A percentile compares a stretch with the other conserved stretches of the same genome.
Conservation (phyloP, 345 rosid genomes). For the Brassica napus region Da-Ae NC_063436.1:15302501-15303000, state of each 20-base stretch:
- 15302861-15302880: background rate
- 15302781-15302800: constrained; percentile 22
- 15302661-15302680: constrained; percentile 53
- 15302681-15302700: constrained; percentile 83
- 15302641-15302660: constrained; percentile 78
- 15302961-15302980: constrained; percentile 34
- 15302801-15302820: constrained; percentile 11
- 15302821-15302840: constrained; percentile 19
- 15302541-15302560: constrained; percentile 19
- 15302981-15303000: constrained; percentile 30
- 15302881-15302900: constrained; percentile 8
- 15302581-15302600: no score
- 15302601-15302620: constrained; percentile 63
- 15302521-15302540: constrained; percentile 31
- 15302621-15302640: constrained; percentile 93
- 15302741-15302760: constrained; percentile 24
- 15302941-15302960: constrained; percentile 28
- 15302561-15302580: constrained; percentile 9
- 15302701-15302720: constrained; percentile 66
- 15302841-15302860: constrained; percentile 4
- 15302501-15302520: constrained; percentile 11
- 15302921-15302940: background rate
- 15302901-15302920: background rate
- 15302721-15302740: constrained; percentile 17
- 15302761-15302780: constrained; percentile 26